Evolutionary conservation across 78 protist genomes (phyloP).

Genomic region (Cavenderia fasciculata): DNA sequence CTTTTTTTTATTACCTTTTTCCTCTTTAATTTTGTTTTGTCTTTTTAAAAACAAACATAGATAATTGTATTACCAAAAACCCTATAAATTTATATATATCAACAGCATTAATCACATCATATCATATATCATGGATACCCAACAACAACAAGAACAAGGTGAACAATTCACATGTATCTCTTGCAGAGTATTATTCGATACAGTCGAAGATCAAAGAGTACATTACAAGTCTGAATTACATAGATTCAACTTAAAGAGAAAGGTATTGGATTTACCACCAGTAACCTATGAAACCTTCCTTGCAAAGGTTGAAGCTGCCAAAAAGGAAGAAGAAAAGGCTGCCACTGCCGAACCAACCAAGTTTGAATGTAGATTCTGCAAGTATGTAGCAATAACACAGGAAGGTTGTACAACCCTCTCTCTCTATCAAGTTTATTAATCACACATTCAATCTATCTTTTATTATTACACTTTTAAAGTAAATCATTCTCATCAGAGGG

Average conservation of each 20-base stretch:
- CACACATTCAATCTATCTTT: not conserved
- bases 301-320: constrained; percentile 49
- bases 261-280: constrained; percentile 84
- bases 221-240: constrained; percentile 89
- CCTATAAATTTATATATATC: not conserved
- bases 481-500: constrained; percentile 40
- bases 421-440: not conserved
- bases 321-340: not conserved
- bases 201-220: constrained; percentile 72
- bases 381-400: not conserved
- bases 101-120: not conserved
- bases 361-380: constrained; percentile 67
- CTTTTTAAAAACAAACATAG: not conserved
- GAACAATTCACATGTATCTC: constrained; percentile 78
- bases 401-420: not conserved
- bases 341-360: not conserved
- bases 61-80: not conserved
- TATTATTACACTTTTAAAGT: not conserved
- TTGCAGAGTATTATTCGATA: constrained; percentile 76
- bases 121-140: not conserved
- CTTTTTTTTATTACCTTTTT: not conserved
- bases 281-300: constrained; percentile 66
- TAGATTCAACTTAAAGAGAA: constrained; percentile 90
- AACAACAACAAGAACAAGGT: not conserved
- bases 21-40: not conserved